Base-by-base conservation (phyloP, 139 green algal species). In the Tetradesmus lagerheimii region DNA sequence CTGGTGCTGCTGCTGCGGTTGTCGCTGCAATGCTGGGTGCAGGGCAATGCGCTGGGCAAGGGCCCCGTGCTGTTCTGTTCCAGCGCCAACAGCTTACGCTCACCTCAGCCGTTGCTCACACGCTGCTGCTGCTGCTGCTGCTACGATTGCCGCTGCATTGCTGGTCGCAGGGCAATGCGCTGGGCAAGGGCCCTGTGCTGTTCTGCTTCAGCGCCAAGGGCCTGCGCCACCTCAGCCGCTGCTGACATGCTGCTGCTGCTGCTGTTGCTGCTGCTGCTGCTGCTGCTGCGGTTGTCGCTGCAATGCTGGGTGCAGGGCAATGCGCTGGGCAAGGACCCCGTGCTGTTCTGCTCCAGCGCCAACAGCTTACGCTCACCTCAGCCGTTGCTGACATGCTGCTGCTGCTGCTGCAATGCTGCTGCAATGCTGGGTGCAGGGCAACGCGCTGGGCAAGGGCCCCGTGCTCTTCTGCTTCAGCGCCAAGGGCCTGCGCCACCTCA, bases 161-260 rank as follows among this genome's bases (percentile, higher is more conserved):
- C 14, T 90, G 95, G 35, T 93, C 95, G 0, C 91, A 96, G 91
- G 95, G 95, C 90, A 98, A 98, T 89, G 91, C 92, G 1, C 89
- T 98, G 87, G 96, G 96, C 78, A 96, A 96, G 87, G 96, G 96
- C 12, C 95, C 96, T 20, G 88, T 97, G 25, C 83, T 98, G 34
- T 98, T 97, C 47, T 92, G 91, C 77, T 41, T 94, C 39, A 43
- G 18, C 53, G 57, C 41, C n/a, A 67, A 79, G 35, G 57, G 71
- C 18, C 20, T 89, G 34, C 12, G 27, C 12, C 29, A 75, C 20
- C 62, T 57, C 71, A 37, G 38, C 43, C 35, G 78, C 37, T 29
- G 91, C 88, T 27, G 91, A 31, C 23, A 27, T 27, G 64, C 64
- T 31, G 64, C 64, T 31, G 64, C 64, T 75, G 14, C 64, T 75